phyloP scores from a whole-genome alignment of 176 grass and related monocot species.

The Oryza punctata region DNA sequence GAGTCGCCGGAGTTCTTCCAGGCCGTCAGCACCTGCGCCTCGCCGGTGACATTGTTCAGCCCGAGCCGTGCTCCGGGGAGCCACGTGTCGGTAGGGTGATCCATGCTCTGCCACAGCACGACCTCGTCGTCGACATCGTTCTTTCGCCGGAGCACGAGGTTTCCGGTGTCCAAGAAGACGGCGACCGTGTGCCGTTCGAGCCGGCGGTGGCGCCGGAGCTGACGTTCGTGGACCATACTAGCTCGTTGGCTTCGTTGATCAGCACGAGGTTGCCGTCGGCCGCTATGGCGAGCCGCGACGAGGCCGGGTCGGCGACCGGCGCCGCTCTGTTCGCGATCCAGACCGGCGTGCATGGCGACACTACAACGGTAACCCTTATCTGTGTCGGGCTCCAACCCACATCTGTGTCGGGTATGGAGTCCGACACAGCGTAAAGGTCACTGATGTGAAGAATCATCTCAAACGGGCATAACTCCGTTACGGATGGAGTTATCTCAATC shows the following conservation, averaged over 20 bases:
- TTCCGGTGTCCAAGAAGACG: slow-evolving; percentile 49
- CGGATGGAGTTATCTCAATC: too few relatives aligned
- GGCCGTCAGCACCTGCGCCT: slow-evolving; percentile 18
- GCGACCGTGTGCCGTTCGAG: slow-evolving; percentile 19
- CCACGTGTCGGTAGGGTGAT: slow-evolving; percentile 58
- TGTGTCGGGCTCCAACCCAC: too few relatives aligned
- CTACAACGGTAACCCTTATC: too few relatives aligned
- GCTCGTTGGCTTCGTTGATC: slow-evolving; percentile 8
- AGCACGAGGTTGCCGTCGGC: slow-evolving; percentile 49
- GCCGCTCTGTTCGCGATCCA: slow-evolving; percentile 60
- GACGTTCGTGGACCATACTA: slow-evolving; percentile 52
- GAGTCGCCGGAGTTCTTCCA: slow-evolving; percentile 55
- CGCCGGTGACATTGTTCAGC: slow-evolving; percentile 37
- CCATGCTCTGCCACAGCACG: slow-evolving; percentile 60
- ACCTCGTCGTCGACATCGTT: background rate
- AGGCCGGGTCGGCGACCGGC: slow-evolving; percentile 41
- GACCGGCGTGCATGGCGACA: slow-evolving; percentile 28
- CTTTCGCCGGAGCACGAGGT: slow-evolving; percentile 40
- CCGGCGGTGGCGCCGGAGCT: background rate
- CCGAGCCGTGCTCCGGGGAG: slow-evolving; percentile 45
- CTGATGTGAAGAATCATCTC: too few relatives aligned
- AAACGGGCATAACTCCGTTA: too few relatives aligned
- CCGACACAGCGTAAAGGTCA: too few relatives aligned
- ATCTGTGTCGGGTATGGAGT: too few relatives aligned
- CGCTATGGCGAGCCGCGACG: slow-evolving; percentile 33